A percentile compares a stretch with the other conserved stretches of the same genome.
Conservation (phyloP, 2,329 filamentous ascomycete species). For the Xylaria sp. region DNA sequence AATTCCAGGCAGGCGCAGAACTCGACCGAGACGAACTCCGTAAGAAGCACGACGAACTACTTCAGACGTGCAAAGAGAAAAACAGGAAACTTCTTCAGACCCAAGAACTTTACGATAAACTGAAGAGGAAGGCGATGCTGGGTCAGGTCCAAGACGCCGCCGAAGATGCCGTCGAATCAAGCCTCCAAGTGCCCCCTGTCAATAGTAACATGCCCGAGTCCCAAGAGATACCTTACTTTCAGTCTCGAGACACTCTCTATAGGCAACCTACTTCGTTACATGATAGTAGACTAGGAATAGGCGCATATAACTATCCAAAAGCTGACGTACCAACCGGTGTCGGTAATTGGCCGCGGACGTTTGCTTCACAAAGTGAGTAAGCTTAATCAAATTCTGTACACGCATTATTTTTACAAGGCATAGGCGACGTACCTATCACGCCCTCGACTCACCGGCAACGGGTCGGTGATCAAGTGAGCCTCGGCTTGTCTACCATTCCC, state of each 20-base stretch:
- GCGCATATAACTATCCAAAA: slow-evolving; percentile 25
- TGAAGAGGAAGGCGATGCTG: slow-evolving; percentile 66
- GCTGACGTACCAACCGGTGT: slow-evolving; percentile 24
- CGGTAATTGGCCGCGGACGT: slow-evolving; percentile 33
- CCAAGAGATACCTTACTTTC: slow-evolving; percentile 33
- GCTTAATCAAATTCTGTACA: background rate
- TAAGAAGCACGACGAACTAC: slow-evolving; percentile 78
- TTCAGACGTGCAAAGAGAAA: slow-evolving; percentile 75
- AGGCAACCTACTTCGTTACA: slow-evolving; percentile 24
- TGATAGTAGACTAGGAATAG: slow-evolving; percentile 22
- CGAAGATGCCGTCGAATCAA: slow-evolving; percentile 60
- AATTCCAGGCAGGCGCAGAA: slow-evolving; percentile 59
- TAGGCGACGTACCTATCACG: slow-evolving; percentile 50
- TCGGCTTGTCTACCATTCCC: slow-evolving; percentile 49
- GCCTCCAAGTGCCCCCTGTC: slow-evolving; percentile 49
- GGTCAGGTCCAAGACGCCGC: slow-evolving; percentile 66
- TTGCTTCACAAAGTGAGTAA: slow-evolving; percentile 33
- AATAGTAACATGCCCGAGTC: slow-evolving; percentile 22
- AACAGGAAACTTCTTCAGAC: slow-evolving; percentile 74
- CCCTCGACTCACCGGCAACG: slow-evolving; percentile 51
- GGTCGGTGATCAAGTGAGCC: slow-evolving; percentile 40
- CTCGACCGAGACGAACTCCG: slow-evolving; percentile 71
- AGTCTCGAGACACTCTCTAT: slow-evolving; percentile 25
- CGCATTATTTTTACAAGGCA: background rate
- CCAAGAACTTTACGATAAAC: slow-evolving; percentile 72